phyloP scores from a whole-genome alignment of 768 basidiomycete species.

The Termitomyces eurrhizus region DNA sequence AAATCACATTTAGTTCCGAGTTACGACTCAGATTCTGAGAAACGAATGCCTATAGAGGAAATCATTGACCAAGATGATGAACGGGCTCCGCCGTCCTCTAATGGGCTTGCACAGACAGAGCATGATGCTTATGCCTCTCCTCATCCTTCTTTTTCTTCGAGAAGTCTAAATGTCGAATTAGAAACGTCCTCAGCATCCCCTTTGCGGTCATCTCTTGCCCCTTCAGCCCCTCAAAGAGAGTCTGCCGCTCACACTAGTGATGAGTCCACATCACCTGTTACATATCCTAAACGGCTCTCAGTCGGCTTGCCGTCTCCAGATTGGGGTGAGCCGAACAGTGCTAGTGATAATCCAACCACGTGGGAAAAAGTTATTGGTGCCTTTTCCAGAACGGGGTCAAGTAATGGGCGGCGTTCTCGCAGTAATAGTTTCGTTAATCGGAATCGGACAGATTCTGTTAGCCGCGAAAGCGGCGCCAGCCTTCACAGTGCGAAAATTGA shows the following conservation, averaged over 20 bases:
- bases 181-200: conserved; percentile 53
- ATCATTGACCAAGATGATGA: conserved; percentile 43
- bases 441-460: conserved; percentile 68
- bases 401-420: conserved; percentile 70
- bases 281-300: conserved; percentile 58
- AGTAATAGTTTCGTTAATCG: conserved; percentile 72
- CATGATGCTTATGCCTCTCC: conserved; percentile 43
- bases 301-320: conserved; percentile 58
- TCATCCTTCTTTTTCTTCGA: conserved; percentile 54
- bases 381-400: conserved; percentile 62
- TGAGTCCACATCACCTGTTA: conserved; percentile 49
- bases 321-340: conserved; percentile 52
- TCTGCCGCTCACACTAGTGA: conserved; percentile 38
- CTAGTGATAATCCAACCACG: conserved; percentile 51
- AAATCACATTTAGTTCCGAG: conserved; percentile 7
- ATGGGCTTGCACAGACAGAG: conserved; percentile 38
- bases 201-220: conserved; percentile 43
- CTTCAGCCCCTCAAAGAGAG: conserved; percentile 41
- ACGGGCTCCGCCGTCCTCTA: conserved; percentile 48
- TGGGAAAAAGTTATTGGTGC: conserved; percentile 76
- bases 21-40: conserved; percentile 45
- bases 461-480: conserved; percentile 74
- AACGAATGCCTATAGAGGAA: conserved; percentile 59
- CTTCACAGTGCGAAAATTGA: conserved; percentile 59
- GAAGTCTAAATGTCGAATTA: conserved; percentile 59